Base-by-base conservation (phyloP, 2,329 filamentous ascomycete species). In the Tolypocladium capitatum region DNA sequence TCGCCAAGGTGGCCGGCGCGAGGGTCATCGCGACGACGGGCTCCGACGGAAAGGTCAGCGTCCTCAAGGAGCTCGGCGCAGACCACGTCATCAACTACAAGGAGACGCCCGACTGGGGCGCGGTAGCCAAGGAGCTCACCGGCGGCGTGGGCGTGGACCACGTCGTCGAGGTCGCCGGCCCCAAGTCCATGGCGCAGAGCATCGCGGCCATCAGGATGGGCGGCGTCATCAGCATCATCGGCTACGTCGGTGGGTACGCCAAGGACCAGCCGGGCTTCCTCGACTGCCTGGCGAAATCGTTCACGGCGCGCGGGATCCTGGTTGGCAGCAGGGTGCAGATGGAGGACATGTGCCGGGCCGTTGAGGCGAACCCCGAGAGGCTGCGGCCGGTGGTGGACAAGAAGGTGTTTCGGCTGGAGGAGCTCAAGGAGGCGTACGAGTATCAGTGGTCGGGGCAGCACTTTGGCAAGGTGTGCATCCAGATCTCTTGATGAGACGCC, bases 81-180 rank as follows among this genome's bases (percentile, higher is more conserved):
- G 67, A 72, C 56, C 66, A 74, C 57, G 64, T 74, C 51, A 63
- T 75, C 55, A 74, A 74, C 62, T 75, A 75, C 64, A 66, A 61
- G 43, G 65, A 70, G 49, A 67, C 66, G 34, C 53, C 61, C 4
- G 63, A 67, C 53, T 74, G 71, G 72, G 72, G 71, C 31, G 59
- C 61, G 51, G 65, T 66, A 45, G 71, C 69, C 27, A 67, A 63
- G 57, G 56, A 62, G 49, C 53, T 74, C 30, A 70, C 67, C 0
- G 63, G 61, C 43, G 72, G 72, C 16, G 58, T 51, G 16, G 71
- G 72, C 36, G 66, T 74, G 21, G 70, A 75, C 58, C 62, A 71
- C 53, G 54, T 75, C 14, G 55, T 76, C 51, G 72, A 75, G 54
- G 69, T 75, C 9, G 72, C 67, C 4, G 73, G 72, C 3, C 59